Percentiles rank a stretch among this genome's conserved stretches.
Conservation (phyloP, 176 grass and related monocot species). For the Aechmea fasciata region DNA sequence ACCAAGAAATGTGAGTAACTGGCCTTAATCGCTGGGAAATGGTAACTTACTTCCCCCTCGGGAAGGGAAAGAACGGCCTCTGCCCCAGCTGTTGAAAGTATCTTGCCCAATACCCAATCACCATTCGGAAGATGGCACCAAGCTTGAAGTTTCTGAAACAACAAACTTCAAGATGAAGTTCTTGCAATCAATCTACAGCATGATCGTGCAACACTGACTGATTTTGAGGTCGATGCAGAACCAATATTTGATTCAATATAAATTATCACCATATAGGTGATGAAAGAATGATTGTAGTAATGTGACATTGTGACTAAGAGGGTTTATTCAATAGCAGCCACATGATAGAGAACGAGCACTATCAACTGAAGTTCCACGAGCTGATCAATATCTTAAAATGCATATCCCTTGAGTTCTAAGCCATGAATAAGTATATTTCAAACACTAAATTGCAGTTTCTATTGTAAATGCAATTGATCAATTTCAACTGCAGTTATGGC, state of each 20-base stretch:
- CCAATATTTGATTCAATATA: not conserved
- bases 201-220: not conserved
- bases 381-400: not conserved
- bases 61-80: conserved; percentile 66
- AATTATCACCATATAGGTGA: not conserved
- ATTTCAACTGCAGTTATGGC: too few relatives aligned
- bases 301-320: not conserved
- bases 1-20: conserved; percentile 3
- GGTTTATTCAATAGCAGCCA: not conserved
- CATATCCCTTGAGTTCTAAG: not conserved
- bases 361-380: not conserved
- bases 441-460: too few relatives aligned
- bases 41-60: conserved; percentile 68
- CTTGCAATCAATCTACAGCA: not conserved
- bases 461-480: too few relatives aligned
- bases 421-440: too few relatives aligned
- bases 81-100: conserved; percentile 57
- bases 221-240: not conserved
- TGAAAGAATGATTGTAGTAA: not conserved
- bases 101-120: conserved; percentile 70
- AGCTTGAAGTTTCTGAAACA: conserved; percentile 71
- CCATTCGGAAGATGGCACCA: conserved; percentile 74
- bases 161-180: conserved; percentile 9
- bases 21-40: conserved; percentile 4
- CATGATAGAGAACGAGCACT: not conserved